A percentile compares a stretch with the other conserved stretches of the same genome.
Conservation (phyloP, 495 filamentous ascomycete species). For the Aspergillus asperescens region DNA sequence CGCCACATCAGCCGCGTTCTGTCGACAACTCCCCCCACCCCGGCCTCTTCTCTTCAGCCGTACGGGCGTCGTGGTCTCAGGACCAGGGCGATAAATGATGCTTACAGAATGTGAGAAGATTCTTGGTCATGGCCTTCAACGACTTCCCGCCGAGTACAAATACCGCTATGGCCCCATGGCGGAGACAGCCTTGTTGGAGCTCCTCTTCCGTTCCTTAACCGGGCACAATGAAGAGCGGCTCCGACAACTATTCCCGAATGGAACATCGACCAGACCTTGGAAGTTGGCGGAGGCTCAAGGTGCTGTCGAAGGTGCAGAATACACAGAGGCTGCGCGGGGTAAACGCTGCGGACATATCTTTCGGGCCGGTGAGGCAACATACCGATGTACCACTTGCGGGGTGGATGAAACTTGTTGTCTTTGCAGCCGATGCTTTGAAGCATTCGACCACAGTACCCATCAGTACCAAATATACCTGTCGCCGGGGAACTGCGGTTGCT, state of each 20-base stretch:
- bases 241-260: conserved; percentile 71
- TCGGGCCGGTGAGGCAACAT: conserved; percentile 84
- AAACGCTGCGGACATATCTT: conserved; percentile 98
- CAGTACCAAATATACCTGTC: conserved; percentile 82
- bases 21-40: neutral
- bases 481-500: conserved; percentile 87
- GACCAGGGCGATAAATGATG: conserved; percentile 28
- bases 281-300: conserved; percentile 81
- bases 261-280: conserved; percentile 59
- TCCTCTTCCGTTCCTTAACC: conserved; percentile 81
- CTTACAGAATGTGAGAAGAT: conserved; percentile 72
- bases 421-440: conserved; percentile 87
- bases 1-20: conserved; percentile 10
- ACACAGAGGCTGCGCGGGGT: conserved; percentile 84
- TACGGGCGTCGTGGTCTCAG: conserved; percentile 34
- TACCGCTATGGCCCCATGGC: conserved; percentile 70
- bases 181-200: conserved; percentile 60
- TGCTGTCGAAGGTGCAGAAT: conserved; percentile 89
- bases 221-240: conserved; percentile 66
- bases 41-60: conserved; percentile 9
- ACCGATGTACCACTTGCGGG: conserved; percentile 88
- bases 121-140: conserved; percentile 68
- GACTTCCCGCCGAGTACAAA: conserved; percentile 60
- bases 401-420: conserved; percentile 81
- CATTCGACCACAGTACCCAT: conserved; percentile 92